Evolutionary conservation across 768 basidiomycete genomes (phyloP).

Genomic region (Neoboletus magnificus): DNA sequence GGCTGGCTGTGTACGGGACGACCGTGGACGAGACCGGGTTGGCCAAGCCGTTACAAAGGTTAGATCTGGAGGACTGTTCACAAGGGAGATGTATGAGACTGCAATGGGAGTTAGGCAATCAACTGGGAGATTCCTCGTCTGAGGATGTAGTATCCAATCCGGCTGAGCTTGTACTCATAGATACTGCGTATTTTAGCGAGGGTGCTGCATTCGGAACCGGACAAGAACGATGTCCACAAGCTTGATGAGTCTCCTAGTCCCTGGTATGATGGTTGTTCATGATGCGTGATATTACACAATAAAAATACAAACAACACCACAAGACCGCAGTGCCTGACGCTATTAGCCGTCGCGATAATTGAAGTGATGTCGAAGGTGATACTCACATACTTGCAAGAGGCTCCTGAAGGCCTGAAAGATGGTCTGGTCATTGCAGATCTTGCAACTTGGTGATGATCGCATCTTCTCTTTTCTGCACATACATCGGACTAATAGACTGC

Average conservation of each 20-base stretch:
- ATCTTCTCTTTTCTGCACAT: conserved; percentile 45
- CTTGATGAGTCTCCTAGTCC: not conserved
- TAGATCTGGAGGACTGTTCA: conserved; percentile 48
- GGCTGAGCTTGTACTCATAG: not conserved
- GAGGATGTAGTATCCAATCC: not conserved
- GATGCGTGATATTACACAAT: conserved; percentile 13
- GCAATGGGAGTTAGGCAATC: conserved; percentile 41
- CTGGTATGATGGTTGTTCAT: not conserved
- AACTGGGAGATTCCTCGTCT: conserved; percentile 9
- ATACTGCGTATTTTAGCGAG: not conserved
- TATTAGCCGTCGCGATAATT: conserved; percentile 3
- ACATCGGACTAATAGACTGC: conserved; percentile 52
- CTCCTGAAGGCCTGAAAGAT: not conserved
- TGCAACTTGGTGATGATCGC: conserved; percentile 47
- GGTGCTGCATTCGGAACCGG: not conserved
- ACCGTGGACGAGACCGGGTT: conserved; percentile 57
- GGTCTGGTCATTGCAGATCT: conserved; percentile 31
- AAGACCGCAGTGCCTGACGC: not conserved
- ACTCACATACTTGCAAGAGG: conserved; percentile 10
- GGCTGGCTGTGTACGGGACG: conserved; percentile 67
- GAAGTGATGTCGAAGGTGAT: not conserved
- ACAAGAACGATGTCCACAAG: not conserved
- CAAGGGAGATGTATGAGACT: conserved; percentile 53
- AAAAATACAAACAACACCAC: conserved; percentile 7
- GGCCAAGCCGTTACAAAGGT: conserved; percentile 47